A percentile compares a stretch with the other conserved stretches of the same genome.
Conservation (phyloP, 768 basidiomycete genomes). For the Tephrocybe rancida region DNA sequence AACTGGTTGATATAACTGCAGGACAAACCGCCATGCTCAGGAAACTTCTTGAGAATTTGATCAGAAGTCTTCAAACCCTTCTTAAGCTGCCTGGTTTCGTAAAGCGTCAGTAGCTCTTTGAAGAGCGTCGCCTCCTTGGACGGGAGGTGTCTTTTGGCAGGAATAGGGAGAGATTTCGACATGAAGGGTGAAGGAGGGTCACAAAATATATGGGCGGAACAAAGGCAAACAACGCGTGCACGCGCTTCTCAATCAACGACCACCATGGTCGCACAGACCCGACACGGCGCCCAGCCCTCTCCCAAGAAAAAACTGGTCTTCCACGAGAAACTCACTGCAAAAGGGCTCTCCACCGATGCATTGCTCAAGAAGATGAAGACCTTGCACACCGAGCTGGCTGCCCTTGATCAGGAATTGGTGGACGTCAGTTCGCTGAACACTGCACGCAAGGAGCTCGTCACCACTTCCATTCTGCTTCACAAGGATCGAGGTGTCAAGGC, state of each 20-base stretch:
- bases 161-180: constrained; percentile 37
- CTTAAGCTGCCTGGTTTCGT: constrained; percentile 88
- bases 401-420: constrained; percentile 85
- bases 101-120: constrained; percentile 82
- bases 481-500: constrained; percentile 97
- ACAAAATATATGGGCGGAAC: constrained; percentile 19
- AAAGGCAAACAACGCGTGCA: constrained; percentile 48
- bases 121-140: constrained; percentile 86
- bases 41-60: constrained; percentile 92
- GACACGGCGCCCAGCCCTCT: constrained; percentile 53
- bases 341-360: constrained; percentile 77
- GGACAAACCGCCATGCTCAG: constrained; percentile 88
- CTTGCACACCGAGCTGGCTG: constrained; percentile 76
- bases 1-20: neutral
- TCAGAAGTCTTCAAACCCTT: constrained; percentile 91
- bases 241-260: constrained; percentile 21
- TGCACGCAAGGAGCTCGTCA: constrained; percentile 80
- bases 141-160: constrained; percentile 63
- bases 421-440: constrained; percentile 71
- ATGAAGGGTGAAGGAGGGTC: constrained; percentile 24
- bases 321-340: constrained; percentile 78
- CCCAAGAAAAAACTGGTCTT: constrained; percentile 71
- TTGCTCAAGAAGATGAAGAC: constrained; percentile 85
- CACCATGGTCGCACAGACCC: constrained; percentile 76
- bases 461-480: constrained; percentile 82